Base-by-base conservation (phyloP, 2,329 filamentous ascomycete genomes). In the Pseudopithomyces chartarum region DNA sequence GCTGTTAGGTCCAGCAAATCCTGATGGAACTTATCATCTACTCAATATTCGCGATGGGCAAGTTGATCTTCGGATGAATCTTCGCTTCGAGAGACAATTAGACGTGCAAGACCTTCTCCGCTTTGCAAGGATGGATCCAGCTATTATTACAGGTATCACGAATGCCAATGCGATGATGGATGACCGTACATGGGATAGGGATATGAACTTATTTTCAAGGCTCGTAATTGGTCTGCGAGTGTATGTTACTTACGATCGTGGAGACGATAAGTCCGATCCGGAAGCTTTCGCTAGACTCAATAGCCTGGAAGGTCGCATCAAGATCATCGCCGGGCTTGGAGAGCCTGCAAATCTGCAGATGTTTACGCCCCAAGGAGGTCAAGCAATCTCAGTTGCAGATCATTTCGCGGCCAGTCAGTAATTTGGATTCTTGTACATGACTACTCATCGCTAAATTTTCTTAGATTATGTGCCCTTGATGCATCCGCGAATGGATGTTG, bases 281-380 rank as follows among this genome's bases (percentile, higher is more conserved):
- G 29, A 45, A 17, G 19, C 36, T 17, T 20, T 54, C 34, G 26
- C 20, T 22, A 34, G 38, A 17, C 39, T 42, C 10, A 55, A 26
- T 19, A 52, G 29, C 43, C 23, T 26, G 46, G 59, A 10, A 53
- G 59, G 46, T 52, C 64, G 42, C 43, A 56, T 58, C 50, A 63
- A 19, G 52, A 59, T 11, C n/a, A 55, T 43, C 17, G 19, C 13
- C 20, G 48, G 11, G 46, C 52, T 55, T 17, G 61, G 58, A 36
- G 56, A 57, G 32, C 49, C 54, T 7, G 40, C 45, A 12, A 54
- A 65, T 20, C 29, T 54, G 11, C 54, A 50, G 34, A 17, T n/a
- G 1, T 52, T 45, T 59, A 32, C 22, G 1, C 23, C 23, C 12
- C 2, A 29, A 29, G 42, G 42, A 15, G 4, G 42, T 4, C 26